A percentile compares a stretch with the other conserved stretches of the same genome.
Conservation (phyloP, 257 asterid species). For the Gardenia jasminoides region DNA sequence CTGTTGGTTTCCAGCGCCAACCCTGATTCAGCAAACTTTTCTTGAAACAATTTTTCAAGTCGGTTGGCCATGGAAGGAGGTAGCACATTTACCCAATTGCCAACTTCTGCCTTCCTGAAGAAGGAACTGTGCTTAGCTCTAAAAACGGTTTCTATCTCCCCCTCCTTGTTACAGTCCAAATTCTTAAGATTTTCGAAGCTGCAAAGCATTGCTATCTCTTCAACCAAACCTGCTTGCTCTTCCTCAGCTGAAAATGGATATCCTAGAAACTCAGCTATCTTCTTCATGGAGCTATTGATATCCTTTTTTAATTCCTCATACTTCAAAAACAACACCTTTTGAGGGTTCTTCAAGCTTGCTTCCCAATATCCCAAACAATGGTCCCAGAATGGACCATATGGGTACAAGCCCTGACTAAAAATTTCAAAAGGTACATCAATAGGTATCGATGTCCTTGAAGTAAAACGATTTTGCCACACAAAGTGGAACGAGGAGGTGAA, state of each 20-base stretch:
- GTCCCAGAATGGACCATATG: conserved; percentile 62
- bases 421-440: conserved; percentile 27
- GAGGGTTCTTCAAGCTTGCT: conserved; percentile 30
- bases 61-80: conserved; percentile 24
- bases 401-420: conserved; percentile 25
- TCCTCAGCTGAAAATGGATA: conserved; percentile 38
- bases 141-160: conserved; percentile 25
- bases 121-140: conserved; percentile 26
- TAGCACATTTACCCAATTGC: conserved; percentile 53
- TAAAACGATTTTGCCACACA: conserved; percentile 14
- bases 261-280: conserved; percentile 48
- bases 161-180: conserved; percentile 43
- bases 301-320: conserved; percentile 41
- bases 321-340: conserved; percentile 27
- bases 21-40: conserved; percentile 23
- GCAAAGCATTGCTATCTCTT: conserved; percentile 33
- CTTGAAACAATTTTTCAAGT: conserved; percentile 2
- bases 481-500: conserved; percentile 46
- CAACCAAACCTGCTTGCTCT: conserved; percentile 36
- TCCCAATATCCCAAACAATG: conserved; percentile 56
- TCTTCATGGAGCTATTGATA: conserved; percentile 21
- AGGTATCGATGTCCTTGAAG: conserved; percentile 1
- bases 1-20: too few species aligned
- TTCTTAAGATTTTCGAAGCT: conserved; percentile 48
- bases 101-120: conserved; percentile 52